Conservation (phyloP, 805 yeast species). For the Debaryomyces tyrocola region DNA sequence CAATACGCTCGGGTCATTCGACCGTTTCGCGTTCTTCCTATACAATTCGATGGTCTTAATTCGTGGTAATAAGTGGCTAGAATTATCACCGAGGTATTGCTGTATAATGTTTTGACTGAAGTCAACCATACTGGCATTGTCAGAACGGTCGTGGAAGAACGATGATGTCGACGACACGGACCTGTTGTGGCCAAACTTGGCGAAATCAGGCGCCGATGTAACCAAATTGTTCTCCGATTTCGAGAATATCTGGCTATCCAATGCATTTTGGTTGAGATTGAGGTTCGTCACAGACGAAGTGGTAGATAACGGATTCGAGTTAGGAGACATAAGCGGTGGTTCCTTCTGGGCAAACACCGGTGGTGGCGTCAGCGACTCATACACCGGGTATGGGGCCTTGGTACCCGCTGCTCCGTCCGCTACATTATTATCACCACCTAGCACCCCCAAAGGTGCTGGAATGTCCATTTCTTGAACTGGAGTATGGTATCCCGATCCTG, state of each 20-base stretch:
- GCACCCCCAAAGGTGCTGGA: not conserved
- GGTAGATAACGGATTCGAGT: conserved; percentile 29
- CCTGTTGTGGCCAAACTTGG: conserved; percentile 27
- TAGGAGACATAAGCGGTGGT: conserved; percentile 19
- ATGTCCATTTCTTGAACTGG: not conserved
- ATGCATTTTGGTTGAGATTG: conserved; percentile 14
- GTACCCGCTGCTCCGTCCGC: not conserved
- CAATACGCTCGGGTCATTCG: conserved; percentile 82
- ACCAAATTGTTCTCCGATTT: conserved; percentile 29
- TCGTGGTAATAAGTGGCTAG: conserved; percentile 62
- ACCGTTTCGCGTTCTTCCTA: conserved; percentile 78
- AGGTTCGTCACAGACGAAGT: conserved; percentile 38
- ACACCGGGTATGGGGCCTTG: conserved; percentile 15
- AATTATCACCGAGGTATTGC: conserved; percentile 52
- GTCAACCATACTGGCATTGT: conserved; percentile 43
- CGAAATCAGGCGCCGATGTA: conserved; percentile 11
- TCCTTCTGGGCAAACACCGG: conserved; percentile 22
- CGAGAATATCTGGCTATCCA: conserved; percentile 11
- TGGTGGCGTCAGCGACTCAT: conserved; percentile 25
- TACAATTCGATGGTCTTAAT: conserved; percentile 85
- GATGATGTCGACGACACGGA: conserved; percentile 40
- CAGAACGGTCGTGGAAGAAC: conserved; percentile 32
- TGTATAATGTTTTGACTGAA: conserved; percentile 52
- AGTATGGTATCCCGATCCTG: not conserved
- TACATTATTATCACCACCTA: not conserved